These are phyloP conservation scores for Aspergillus sp. DNA, from an alignment of 2,329 filamentous ascomycete genomes.

Conservation along the genomic window DNA sequence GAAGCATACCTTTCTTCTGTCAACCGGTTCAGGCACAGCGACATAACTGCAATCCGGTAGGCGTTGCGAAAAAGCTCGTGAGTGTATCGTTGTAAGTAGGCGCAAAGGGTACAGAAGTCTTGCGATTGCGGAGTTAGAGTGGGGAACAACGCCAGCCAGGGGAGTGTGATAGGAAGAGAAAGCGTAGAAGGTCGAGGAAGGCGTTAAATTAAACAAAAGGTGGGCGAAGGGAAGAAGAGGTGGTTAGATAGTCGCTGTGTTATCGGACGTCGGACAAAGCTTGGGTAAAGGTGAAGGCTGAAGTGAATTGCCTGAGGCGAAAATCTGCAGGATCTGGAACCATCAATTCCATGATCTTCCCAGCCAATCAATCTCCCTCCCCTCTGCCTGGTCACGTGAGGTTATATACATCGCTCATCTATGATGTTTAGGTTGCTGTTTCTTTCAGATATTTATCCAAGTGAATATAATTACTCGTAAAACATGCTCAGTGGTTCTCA, in stretches of 20 bases:
- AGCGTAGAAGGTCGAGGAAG: neutral
- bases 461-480: too few species aligned
- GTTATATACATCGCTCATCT: neutral
- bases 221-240: neutral
- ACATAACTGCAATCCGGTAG: constrained; percentile 58
- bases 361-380: neutral
- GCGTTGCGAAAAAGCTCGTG: neutral
- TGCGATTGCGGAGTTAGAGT: neutral
- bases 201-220: neutral
- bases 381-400: constrained; percentile 1
- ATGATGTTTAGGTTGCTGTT: too few species aligned
- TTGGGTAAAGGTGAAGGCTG: neutral
- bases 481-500: too few species aligned
- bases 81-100: neutral
- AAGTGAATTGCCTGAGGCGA: neutral
- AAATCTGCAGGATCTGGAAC: constrained; percentile 1
- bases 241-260: neutral
- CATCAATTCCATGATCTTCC: neutral
- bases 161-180: neutral
- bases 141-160: neutral
- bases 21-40: constrained; percentile 82
- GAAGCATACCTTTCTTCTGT: constrained; percentile 77
- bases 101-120: neutral
- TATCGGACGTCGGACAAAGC: neutral
- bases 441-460: too few species aligned